A percentile compares a stretch with the other conserved stretches of the same genome.
phyloP scores from a whole-genome alignment of 495 filamentous ascomycete species.

The Xylaria castorea region DNA sequence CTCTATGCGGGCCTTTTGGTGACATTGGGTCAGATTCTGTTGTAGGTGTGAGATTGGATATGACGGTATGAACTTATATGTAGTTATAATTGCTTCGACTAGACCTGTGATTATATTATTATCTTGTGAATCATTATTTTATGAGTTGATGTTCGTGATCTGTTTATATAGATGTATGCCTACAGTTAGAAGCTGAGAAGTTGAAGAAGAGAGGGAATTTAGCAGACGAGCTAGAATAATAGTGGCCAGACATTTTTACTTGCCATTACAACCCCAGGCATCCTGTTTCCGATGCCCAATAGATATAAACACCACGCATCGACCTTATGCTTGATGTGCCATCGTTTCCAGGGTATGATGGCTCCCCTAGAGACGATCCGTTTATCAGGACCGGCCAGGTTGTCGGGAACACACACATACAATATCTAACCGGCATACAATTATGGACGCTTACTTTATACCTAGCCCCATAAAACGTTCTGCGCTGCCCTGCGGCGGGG shows the following conservation, averaged over 20 bases:
- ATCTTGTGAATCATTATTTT: background rate
- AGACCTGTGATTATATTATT: background rate
- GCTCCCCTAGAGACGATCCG: background rate
- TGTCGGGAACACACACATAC: background rate
- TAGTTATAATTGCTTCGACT: background rate
- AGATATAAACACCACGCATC: background rate
- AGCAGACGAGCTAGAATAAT: background rate
- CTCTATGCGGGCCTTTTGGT: slow-evolving; percentile 15
- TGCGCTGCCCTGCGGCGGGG: too few species aligned
- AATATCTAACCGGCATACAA: background rate
- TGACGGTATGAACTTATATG: background rate
- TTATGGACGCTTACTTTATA: too few species aligned
- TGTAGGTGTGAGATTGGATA: background rate
- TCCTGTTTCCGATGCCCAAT: background rate
- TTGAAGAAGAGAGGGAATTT: too few species aligned
- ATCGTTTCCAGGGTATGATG: background rate
- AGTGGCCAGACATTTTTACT: background rate
- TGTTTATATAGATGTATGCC: too few species aligned
- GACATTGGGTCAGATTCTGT: background rate
- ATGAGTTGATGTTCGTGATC: background rate
- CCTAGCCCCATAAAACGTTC: too few species aligned
- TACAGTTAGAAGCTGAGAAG: background rate
- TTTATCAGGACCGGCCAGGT: background rate
- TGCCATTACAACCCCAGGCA: background rate
- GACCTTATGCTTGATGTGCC: background rate